These are phyloP conservation scores for Pontederia paniculata DNA, from an alignment of 176 grass and related monocot species.

Conservation along the genomic window DNA sequence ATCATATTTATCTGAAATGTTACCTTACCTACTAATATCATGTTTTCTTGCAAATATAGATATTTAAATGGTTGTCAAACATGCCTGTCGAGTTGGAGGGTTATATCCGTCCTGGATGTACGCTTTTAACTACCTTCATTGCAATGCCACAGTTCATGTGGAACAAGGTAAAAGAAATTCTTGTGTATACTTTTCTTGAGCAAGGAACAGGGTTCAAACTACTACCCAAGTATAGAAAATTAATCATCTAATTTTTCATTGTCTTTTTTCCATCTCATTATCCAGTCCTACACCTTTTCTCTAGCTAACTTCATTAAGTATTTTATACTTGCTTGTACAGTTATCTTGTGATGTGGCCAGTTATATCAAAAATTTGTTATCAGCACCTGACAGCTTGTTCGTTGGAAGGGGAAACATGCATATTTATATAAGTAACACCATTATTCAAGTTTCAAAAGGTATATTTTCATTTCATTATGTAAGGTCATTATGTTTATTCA, in stretches of 20 bases:
- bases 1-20: too few species aligned
- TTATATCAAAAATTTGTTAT: constrained; percentile 54
- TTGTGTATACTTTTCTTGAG: neutral
- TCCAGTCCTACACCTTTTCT: neutral
- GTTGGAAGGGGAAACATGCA: constrained; percentile 64
- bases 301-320: neutral
- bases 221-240: neutral
- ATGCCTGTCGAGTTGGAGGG: constrained; percentile 99
- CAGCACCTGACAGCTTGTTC: constrained; percentile 69
- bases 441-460: constrained; percentile 81
- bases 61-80: constrained; percentile 76
- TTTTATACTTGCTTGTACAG: constrained; percentile 30
- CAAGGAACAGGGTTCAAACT: neutral
- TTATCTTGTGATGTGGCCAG: constrained; percentile 49
- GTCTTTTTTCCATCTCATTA: neutral
- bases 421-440: constrained; percentile 58
- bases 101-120: constrained; percentile 92
- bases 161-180: constrained; percentile 52
- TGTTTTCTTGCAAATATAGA: constrained; percentile 30
- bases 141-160: constrained; percentile 89
- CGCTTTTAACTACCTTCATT: constrained; percentile 83
- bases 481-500: neutral
- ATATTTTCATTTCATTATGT: constrained; percentile 9
- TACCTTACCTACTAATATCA: neutral
- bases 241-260: neutral